phyloP scores from a whole-genome alignment of 1,284 basidiomycete genomes.

The Apiotrichum montevideense region DNA sequence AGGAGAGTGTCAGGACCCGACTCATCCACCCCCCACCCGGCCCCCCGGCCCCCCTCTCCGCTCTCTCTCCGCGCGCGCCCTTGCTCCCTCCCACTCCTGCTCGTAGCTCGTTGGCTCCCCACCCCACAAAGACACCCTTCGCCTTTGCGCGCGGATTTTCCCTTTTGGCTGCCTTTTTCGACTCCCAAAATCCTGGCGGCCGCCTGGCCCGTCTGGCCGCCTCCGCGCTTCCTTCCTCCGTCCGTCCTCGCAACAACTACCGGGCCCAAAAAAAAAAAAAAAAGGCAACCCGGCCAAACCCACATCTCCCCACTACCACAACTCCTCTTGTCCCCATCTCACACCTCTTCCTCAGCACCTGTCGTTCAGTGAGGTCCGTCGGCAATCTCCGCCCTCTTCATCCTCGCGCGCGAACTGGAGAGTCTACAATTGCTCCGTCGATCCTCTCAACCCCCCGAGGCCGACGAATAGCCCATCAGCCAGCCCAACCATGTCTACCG shows the following conservation, averaged over 20 bases:
- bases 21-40: too few relatives aligned
- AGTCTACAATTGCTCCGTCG: neutral
- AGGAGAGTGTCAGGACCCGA: too few relatives aligned
- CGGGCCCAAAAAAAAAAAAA: neutral
- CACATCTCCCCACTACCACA: neutral
- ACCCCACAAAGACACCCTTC: too few relatives aligned
- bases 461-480: neutral
- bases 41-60: too few relatives aligned
- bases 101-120: too few relatives aligned
- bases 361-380: neutral
- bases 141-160: too few relatives aligned
- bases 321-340: neutral
- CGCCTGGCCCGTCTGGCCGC: too few relatives aligned
- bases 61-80: too few relatives aligned
- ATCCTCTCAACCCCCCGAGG: neutral
- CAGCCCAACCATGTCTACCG: slow-evolving; percentile 1
- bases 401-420: neutral
- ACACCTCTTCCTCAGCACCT: neutral
- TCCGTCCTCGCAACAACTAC: neutral
- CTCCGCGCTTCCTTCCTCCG: too few relatives aligned
- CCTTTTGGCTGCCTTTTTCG: too few relatives aligned
- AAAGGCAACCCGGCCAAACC: neutral
- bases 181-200: too few relatives aligned
- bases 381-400: neutral
- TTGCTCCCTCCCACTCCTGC: too few relatives aligned